A percentile compares a stretch with the other conserved stretches of the same genome.
These are phyloP conservation scores for Claviceps cyperi DNA, from an alignment of 2,329 filamentous ascomycete species.

Conservation along the genomic window DNA sequence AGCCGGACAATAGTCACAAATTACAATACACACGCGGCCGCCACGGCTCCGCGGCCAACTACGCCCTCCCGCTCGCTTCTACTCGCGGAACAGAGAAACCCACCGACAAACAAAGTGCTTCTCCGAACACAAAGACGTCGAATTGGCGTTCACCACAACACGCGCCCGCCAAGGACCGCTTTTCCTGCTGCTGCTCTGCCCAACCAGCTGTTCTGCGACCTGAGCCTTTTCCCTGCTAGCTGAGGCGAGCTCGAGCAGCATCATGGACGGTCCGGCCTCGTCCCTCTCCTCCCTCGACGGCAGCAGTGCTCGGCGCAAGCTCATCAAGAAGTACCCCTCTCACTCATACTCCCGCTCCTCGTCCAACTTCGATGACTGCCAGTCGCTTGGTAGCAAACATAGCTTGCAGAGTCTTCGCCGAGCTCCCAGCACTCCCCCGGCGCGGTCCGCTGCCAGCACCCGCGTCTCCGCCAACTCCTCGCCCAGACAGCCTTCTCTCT, in stretches of 20 bases:
- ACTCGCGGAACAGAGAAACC: not conserved
- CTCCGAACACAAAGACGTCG: not conserved
- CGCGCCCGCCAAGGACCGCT: constrained; percentile 3
- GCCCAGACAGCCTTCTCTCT: constrained; percentile 29
- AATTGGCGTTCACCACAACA: constrained; percentile 2
- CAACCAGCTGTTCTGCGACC: constrained; percentile 6
- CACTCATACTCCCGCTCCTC: constrained; percentile 28
- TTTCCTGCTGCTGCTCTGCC: constrained; percentile 5
- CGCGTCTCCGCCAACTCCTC: constrained; percentile 36
- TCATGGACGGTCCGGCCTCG: constrained; percentile 33
- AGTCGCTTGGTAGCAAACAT: constrained; percentile 45
- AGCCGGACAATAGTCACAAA: not conserved
- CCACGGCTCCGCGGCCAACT: not conserved
- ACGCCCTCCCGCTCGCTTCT: not conserved
- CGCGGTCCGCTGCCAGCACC: constrained; percentile 31
- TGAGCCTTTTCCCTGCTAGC: constrained; percentile 10
- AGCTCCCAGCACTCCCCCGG: constrained; percentile 43
- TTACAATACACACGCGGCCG: not conserved
- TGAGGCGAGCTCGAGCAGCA: constrained; percentile 13
- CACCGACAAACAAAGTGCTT: not conserved
- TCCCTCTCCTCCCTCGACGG: constrained; percentile 28
- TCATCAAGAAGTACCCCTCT: constrained; percentile 47
- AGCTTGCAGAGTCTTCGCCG: constrained; percentile 49
- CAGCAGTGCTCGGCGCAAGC: constrained; percentile 41
- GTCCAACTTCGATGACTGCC: constrained; percentile 40